Conservation (phyloP, 371 early-diverging fungal species). For the Lichtheimia ramosa region DNA sequence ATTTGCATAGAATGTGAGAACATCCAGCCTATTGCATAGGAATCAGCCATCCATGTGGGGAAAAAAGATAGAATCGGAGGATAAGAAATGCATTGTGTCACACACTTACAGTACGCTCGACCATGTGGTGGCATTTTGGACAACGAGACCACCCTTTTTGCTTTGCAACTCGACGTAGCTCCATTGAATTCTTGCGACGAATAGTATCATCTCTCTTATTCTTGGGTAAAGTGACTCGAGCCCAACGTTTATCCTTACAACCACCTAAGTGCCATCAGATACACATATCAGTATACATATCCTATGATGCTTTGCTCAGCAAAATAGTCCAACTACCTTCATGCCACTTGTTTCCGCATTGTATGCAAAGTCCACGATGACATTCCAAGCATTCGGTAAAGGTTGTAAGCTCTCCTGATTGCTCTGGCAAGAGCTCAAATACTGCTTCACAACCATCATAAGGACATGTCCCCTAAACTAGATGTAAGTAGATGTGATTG, state of each 20-base stretch:
- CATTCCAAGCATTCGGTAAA: slow-evolving; percentile 8
- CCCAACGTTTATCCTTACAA: neutral
- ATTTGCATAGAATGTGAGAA: neutral
- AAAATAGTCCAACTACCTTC: too few species aligned
- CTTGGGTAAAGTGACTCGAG: neutral
- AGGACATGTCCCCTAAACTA: slow-evolving; percentile 7
- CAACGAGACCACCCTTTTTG: slow-evolving; percentile 3
- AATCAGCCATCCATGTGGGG: too few species aligned
- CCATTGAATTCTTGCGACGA: neutral
- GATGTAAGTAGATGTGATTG: neutral
- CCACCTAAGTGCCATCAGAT: neutral
- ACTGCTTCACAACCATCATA: slow-evolving; percentile 5
- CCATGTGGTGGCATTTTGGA: neutral
- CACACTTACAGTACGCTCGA: neutral
- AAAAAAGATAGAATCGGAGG: too few species aligned
- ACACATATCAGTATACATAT: too few species aligned
- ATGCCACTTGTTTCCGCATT: slow-evolving; percentile 1
- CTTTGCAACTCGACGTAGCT: neutral
- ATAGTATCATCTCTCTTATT: neutral
- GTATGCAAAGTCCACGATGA: slow-evolving; percentile 5
- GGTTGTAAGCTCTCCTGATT: neutral
- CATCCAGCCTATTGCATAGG: neutral
- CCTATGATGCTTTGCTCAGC: too few species aligned
- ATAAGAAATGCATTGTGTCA: too few species aligned
- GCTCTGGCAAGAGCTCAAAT: neutral